A percentile compares a stretch with the other conserved stretches of the same genome.
These are phyloP conservation scores for Astrocystis sublimbata DNA, from an alignment of 495 filamentous ascomycete genomes.

Conservation along the genomic window DNA sequence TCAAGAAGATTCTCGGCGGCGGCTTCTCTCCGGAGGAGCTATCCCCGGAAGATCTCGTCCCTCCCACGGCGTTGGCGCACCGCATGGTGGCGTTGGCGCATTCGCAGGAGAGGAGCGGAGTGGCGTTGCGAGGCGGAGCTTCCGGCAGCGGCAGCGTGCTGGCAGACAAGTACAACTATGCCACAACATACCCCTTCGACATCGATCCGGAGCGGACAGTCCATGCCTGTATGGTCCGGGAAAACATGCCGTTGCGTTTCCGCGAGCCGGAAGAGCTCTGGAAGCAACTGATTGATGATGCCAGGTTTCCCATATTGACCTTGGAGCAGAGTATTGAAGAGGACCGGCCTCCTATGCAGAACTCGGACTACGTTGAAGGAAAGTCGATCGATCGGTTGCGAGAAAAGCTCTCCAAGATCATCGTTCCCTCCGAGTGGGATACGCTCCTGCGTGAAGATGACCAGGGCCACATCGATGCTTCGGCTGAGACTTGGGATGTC, in stretches of 20 bases:
- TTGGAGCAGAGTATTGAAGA: not conserved
- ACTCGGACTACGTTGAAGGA: not conserved
- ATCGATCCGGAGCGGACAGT: not conserved
- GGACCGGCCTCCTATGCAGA: constrained; percentile 1
- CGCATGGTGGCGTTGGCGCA: constrained; percentile 7
- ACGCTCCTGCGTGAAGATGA: not conserved
- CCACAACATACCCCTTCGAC: not conserved
- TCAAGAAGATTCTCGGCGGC: constrained; percentile 11
- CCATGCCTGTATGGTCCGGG: not conserved
- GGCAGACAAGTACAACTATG: not conserved
- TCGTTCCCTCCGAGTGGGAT: not conserved
- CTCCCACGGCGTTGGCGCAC: not conserved
- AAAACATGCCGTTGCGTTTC: not conserved
- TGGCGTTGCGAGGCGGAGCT: constrained; percentile 8
- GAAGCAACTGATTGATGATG: constrained; percentile 7
- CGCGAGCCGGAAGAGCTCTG: not conserved
- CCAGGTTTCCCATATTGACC: not conserved
- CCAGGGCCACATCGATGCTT: not conserved
- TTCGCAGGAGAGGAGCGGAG: not conserved
- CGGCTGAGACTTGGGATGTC: not conserved
- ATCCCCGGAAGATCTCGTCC: not conserved
- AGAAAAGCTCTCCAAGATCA: not conserved
- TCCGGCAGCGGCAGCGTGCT: not conserved
- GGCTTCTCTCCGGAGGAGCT: not conserved
- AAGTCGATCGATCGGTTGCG: not conserved